Evolutionary conservation across 257 asterid species (phyloP).

Genomic region (Solanum chaucha): DNA sequence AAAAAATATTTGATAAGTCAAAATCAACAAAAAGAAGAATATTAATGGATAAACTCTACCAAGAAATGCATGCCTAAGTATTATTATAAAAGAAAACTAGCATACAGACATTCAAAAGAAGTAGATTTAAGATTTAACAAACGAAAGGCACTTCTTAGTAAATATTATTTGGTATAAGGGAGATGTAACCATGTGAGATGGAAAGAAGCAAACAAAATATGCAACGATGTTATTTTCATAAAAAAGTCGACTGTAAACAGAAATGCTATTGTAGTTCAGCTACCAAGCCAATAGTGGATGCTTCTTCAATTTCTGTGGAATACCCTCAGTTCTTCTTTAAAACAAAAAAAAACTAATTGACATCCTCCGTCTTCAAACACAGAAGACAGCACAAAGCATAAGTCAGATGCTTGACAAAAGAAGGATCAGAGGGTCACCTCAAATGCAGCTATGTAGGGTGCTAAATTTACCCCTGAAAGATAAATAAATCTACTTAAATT

Average conservation of each 20-base stretch:
- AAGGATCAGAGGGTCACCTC: neutral
- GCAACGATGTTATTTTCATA: neutral
- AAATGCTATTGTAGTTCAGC: neutral
- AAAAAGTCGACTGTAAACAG: neutral
- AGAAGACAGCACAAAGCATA: neutral
- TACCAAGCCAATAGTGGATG: neutral
- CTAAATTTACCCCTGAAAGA: neutral
- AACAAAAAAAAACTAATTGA: neutral
- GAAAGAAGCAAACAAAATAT: neutral
- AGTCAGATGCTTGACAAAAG: neutral
- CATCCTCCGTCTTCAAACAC: neutral
- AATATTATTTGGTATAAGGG: neutral
- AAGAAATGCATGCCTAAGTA: neutral
- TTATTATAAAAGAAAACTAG: neutral
- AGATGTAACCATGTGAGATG: neutral
- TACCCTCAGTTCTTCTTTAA: neutral
- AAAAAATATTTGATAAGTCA: neutral
- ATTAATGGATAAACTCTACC: neutral
- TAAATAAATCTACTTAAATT: neutral
- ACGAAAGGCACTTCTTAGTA: neutral
- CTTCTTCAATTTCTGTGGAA: neutral
- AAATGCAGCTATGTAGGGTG: neutral
- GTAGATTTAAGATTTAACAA: neutral
- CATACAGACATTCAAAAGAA: neutral
- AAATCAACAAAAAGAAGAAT: neutral